phyloP scores from a whole-genome alignment of 2,329 filamentous ascomycete genomes.

The Verticillium zaregamsianum region DNA sequence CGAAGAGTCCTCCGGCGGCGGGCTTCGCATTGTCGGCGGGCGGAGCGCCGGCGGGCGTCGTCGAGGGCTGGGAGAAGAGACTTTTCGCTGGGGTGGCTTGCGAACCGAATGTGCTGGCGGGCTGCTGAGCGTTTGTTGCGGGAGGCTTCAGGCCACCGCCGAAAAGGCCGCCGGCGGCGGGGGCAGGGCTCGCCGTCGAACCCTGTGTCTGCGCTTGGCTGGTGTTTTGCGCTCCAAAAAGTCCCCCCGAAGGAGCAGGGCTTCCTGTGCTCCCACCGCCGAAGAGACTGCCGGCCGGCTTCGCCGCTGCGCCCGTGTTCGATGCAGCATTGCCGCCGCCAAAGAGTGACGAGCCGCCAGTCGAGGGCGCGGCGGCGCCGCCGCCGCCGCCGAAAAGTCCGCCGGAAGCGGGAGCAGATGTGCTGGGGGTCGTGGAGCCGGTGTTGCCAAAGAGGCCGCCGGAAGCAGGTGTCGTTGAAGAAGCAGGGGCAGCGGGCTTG shows the following conservation, averaged over 20 bases:
- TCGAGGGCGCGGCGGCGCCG: not conserved
- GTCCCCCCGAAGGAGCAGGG: conserved; percentile 16
- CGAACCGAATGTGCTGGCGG: conserved; percentile 13
- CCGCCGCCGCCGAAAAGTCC: not conserved
- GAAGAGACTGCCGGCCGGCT: conserved; percentile 17
- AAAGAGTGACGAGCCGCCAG: conserved; percentile 5
- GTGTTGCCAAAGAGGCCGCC: conserved; percentile 10
- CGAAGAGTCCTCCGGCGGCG: conserved; percentile 25
- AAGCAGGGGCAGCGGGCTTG: conserved; percentile 3
- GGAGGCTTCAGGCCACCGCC: conserved; percentile 7
- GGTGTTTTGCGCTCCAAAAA: conserved; percentile 19
- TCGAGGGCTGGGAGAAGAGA: conserved; percentile 43
- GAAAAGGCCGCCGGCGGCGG: conserved; percentile 14
- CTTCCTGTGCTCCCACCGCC: conserved; percentile 18
- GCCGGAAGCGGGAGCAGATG: not conserved
- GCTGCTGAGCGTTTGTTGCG: conserved; percentile 6
- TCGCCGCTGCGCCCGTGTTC: conserved; percentile 11
- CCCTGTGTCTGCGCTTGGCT: conserved; percentile 15
- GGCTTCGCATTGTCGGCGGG: conserved; percentile 31
- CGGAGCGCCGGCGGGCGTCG: conserved; percentile 53
- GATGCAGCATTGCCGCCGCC: conserved; percentile 11
- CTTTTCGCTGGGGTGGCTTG: conserved; percentile 44
- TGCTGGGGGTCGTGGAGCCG: not conserved
- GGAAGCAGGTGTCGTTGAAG: conserved; percentile 13
- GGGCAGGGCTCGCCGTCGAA: conserved; percentile 11